Evolutionary conservation across 331 rosid species (phyloP).

Genomic region (Prunus yedoensis): DNA sequence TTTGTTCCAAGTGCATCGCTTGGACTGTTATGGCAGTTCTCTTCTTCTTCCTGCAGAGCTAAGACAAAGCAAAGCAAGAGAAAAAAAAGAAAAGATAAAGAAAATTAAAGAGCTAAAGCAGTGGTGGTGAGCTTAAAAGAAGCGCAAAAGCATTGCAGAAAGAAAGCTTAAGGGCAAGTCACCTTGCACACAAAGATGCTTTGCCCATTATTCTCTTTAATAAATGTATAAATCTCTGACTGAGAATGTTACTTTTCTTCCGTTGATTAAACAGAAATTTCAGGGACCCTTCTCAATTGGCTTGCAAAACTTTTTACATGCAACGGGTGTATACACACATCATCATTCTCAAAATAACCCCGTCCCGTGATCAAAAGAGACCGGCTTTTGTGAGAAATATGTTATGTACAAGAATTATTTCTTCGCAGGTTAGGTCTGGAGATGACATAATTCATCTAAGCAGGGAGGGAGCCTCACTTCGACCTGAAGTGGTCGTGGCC

Average conservation of each 20-base stretch:
- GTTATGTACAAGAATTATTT: background rate
- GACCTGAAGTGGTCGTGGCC: too few species aligned
- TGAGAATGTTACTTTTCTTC: constrained; percentile 22
- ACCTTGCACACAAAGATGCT: constrained; percentile 46
- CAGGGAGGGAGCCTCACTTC: too few species aligned
- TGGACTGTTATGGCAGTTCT: constrained; percentile 7
- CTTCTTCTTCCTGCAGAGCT: constrained; percentile 16
- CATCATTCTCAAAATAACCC: background rate
- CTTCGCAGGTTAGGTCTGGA: too few species aligned
- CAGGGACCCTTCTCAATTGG: background rate
- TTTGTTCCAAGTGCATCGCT: constrained; percentile 10
- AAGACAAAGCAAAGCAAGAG: constrained; percentile 15
- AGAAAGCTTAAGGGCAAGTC: constrained; percentile 38
- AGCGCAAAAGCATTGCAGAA: constrained; percentile 43
- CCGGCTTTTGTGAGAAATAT: background rate
- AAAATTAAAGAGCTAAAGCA: constrained; percentile 33
- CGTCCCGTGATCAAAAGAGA: background rate
- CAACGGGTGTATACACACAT: background rate
- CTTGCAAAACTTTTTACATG: background rate
- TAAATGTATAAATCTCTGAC: background rate
- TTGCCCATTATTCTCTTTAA: constrained; percentile 41
- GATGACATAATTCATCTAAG: too few species aligned
- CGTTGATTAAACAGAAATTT: background rate
- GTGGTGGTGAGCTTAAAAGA: constrained; percentile 29
- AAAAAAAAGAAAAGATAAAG: background rate